Base-by-base conservation (phyloP, 805 yeast genomes). In the Candida fluviatilis region DNA sequence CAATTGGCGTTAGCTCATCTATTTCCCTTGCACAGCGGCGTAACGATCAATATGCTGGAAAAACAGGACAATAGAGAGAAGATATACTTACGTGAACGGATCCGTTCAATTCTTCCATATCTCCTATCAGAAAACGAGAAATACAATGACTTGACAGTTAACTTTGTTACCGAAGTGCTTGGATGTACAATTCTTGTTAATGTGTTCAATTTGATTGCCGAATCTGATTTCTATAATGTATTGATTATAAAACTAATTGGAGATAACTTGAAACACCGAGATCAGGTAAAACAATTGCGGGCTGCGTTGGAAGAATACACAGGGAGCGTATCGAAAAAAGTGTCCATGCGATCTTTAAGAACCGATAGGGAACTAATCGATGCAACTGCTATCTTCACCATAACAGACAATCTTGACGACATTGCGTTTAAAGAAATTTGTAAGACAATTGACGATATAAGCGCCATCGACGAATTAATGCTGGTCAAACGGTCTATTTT, bases 151-250 rank as follows among this genome's bases (percentile, higher is more conserved):
- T 66, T 80, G 3, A 79, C 78, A 0, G 40, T 46, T 0, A 55
- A 71, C 0, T 60, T 90, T 7, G 49, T 82, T 0, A 64, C 80
- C 27, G 96, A 90, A 49, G 66, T 90, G 4, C 37, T 87, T 2
- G 55, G 85, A 0, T 67, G 73, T 33, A 66, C 73, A 1, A 51
- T 69, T 1, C 42, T 66, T 10, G 66, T 78, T 17, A 71, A 76
- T 38, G 76, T 88, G 0, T 44, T 87, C 8, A 53, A 63, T 5
- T 73, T 82, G 60, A 48, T 83, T 1, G 61, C 82, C 0, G 90
- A 84, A 35, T 77, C 91, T 1, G 95, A 88, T 54, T 83, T 78
- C 42, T 84, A 83, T 76, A 90, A 90, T 54, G 75, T 78, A 39
- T 51, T 70, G 29, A 68, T 88, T 12, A 79, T 80, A 7, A 73